Evolutionary conservation across 805 yeast genomes (phyloP), one percentile per base, ranked within the genome.

Genomic region (Wickerhamomyces sydowiorum): DNA sequence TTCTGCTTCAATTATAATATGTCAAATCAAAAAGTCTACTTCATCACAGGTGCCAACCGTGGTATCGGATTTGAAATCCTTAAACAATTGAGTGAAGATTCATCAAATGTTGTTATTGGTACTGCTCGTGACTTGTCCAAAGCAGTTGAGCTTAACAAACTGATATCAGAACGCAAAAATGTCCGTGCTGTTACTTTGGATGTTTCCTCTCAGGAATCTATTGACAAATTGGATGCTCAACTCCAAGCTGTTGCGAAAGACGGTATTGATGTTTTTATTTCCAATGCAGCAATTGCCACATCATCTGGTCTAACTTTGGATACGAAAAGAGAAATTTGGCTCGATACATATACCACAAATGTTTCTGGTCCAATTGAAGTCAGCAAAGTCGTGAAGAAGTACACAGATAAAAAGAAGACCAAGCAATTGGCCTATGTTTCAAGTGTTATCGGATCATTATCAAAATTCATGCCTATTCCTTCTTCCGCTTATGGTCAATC

Each of bases 401-500:
- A 53, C 28, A 44, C 56, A 32, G 13, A 33, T 10, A 43, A 45
- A 33, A 41, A 48, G 7, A 32, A 36, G 2, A 44, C 52, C 7
- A 56, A 53, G 44, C 49, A 59, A 35, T 36, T 63, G 17, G 41
- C 57, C 9, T 57, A 55, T 36, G 38, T 61, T 7, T 52, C 65
- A 18, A 48, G 56, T 15, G 17, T 37, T 15, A 61, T 54, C 3
- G 66, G 57, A 7, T 49, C 56, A 17, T 47, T 54, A 17, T 42
- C 44, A 10, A 50, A 19, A 1, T 50, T 37, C 36, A 12, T 45
- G n/a, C 47, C 48, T n/a, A 9, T 50, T 10, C 19, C 47, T 5
- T 27, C 39, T 21, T 47, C 55, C 12, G 60, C 61, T 20, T 65
- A 65, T 45, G 67, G 67, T 4, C 50, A 48, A 33, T 61, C 67